Percentiles rank a stretch among this genome's conserved stretches.
Evolutionary conservation across 768 basidiomycete genomes (phyloP).

Genomic region (Leccinum subtestaceum): DNA sequence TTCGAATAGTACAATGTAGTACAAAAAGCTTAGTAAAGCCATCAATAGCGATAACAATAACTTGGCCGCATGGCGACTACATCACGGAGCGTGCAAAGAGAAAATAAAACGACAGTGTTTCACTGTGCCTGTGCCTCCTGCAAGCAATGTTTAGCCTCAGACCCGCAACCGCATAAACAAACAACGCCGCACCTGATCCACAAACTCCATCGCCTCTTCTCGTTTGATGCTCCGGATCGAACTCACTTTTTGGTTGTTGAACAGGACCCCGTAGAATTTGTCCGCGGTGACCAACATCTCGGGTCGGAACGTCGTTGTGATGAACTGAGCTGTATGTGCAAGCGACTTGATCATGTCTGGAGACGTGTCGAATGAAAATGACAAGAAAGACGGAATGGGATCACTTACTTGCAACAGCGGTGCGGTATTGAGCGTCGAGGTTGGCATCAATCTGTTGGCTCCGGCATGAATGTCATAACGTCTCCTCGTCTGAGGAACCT

Average conservation of each 20-base stretch:
- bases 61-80: background rate
- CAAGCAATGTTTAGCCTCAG: constrained; percentile 1
- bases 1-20: background rate
- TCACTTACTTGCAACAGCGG: constrained; percentile 85
- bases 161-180: background rate
- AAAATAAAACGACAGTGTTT: background rate
- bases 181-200: constrained; percentile 65
- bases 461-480: background rate
- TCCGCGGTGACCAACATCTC: constrained; percentile 96
- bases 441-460: constrained; percentile 85
- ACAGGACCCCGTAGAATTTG: constrained; percentile 95
- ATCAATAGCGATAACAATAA: constrained; percentile 20
- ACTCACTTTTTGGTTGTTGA: constrained; percentile 94
- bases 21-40: constrained; percentile 1
- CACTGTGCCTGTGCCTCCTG: constrained; percentile 51
- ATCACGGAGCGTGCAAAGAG: background rate
- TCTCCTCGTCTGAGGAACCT: background rate
- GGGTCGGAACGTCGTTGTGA: constrained; percentile 96
- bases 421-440: constrained; percentile 95
- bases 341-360: constrained; percentile 86
- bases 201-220: constrained; percentile 92
- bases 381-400: background rate
- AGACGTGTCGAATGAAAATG: constrained; percentile 37
- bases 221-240: constrained; percentile 83
- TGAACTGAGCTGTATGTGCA: constrained; percentile 86